Conservation (phyloP, 2,329 filamentous ascomycete species). For the Penicillium polonicum region DNA sequence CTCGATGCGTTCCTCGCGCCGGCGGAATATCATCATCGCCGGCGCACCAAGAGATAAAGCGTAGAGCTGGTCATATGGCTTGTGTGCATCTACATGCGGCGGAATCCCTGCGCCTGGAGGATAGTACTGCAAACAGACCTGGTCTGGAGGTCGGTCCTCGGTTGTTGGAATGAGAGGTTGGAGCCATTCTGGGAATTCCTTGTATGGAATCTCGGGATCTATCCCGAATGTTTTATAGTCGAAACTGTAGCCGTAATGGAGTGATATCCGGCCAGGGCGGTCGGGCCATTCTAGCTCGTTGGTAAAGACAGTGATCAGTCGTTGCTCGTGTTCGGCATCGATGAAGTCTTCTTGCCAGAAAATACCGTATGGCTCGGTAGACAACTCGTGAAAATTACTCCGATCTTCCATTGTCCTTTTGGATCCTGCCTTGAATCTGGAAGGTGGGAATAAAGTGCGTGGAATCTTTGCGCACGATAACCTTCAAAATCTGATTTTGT, state of each 20-base stretch:
- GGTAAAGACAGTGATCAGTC: slow-evolving; percentile 48
- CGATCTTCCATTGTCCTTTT: not conserved
- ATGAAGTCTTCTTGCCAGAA: slow-evolving; percentile 52
- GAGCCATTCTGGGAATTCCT: slow-evolving; percentile 54
- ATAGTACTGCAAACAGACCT: slow-evolving; percentile 62
- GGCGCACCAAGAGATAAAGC: slow-evolving; percentile 35
- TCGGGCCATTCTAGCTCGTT: slow-evolving; percentile 50
- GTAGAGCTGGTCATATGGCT: slow-evolving; percentile 42
- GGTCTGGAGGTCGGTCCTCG: slow-evolving; percentile 51
- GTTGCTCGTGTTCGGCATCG: slow-evolving; percentile 45
- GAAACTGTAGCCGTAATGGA: slow-evolving; percentile 59
- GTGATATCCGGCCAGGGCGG: slow-evolving; percentile 48
- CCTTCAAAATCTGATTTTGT: slow-evolving; percentile 8
- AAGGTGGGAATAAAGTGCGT: not conserved
- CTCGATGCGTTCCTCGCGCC: slow-evolving; percentile 38
- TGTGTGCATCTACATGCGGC: slow-evolving; percentile 61
- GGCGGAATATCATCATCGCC: slow-evolving; percentile 34
- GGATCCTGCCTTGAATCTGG: not conserved
- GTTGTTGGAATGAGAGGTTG: slow-evolving; percentile 48
- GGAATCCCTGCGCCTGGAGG: slow-evolving; percentile 61
- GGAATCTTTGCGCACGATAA: not conserved
- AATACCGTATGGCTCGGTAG: slow-evolving; percentile 28
- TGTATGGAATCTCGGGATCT: slow-evolving; percentile 51
- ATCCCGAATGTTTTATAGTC: slow-evolving; percentile 60
- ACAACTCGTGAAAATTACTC: slow-evolving; percentile 23